Conservation (phyloP, 257 asterid genomes). For the Misopates orontium region DNA sequence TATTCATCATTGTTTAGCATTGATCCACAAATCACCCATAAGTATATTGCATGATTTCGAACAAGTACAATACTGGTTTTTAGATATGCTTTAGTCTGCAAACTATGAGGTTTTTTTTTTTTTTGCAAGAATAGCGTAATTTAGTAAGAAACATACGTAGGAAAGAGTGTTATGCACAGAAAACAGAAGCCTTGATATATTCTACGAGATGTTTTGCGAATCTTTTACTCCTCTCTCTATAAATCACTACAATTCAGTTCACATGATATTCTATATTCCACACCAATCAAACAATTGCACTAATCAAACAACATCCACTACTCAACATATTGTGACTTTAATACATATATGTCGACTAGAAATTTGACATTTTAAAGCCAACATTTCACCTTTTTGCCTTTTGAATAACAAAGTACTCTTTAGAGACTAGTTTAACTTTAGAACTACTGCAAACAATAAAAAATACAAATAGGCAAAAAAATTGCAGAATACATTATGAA, state of each 20-base stretch:
- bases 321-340: too few species aligned
- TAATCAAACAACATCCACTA: too few species aligned
- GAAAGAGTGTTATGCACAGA: neutral
- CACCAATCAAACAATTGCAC: constrained; percentile 3
- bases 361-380: neutral
- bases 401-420: neutral
- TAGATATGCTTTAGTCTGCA: constrained; percentile 82
- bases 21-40: constrained; percentile 96
- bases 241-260: neutral
- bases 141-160: constrained; percentile 1
- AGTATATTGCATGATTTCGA: constrained; percentile 83
- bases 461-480: neutral
- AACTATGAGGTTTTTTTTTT: constrained; percentile 8
- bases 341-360: too few species aligned
- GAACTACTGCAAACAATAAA: neutral
- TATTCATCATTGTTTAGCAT: constrained; percentile 79
- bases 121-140: constrained; percentile 8
- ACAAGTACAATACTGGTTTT: constrained; percentile 90
- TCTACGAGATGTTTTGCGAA: neutral
- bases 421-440: neutral
- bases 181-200: too few species aligned
- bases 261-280: neutral
- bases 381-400: neutral
- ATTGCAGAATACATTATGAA: neutral
- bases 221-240: neutral